Base-by-base conservation (phyloP, 2,329 filamentous ascomycete species). In the Clarireedia hainanense region DNA sequence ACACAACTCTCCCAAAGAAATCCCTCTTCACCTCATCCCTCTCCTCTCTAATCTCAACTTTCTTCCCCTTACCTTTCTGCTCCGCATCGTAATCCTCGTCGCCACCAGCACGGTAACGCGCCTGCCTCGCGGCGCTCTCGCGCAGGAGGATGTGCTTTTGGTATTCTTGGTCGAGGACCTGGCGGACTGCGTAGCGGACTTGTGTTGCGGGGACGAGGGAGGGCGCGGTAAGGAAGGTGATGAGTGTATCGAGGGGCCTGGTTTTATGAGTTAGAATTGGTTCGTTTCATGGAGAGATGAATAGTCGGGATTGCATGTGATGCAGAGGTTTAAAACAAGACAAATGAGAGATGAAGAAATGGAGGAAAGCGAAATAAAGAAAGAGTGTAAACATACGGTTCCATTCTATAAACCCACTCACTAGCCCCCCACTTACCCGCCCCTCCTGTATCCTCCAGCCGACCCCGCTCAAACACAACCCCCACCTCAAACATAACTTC, bases 141-240 rank as follows among this genome's bases (percentile, higher is more conserved):
- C 86, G 84, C 36, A 83, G 75, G 30, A 80, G 74, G 12, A 85
- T 80, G 48, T 89, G 86, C 66, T 87, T 89, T 58, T 82, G 83
- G 64, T 92, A 88, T 70, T 97, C 92, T 69, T 94, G 89, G 66
- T 96, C 91, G 1, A 99, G 79, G 7, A 96, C 91, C 70, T 96
- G 92, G 23, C 94, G 85, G 5, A 99, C 86, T 1, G 92, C 92
- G 67, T 90, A 99, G n/a, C 94, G 83, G 0, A 89, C 89, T 0
- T 89, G 90, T 0, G 83, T 84, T 2, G 81, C 80, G 39, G 77
- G 74, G 15, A 80, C 73, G 4, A 78, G 73, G 2, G 68, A 73
- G 4, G 81, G 74, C 2, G 79, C 80, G 0, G 89, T 89, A 63
- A 89, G 84, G 64, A 89, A 97, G 0, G 80, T 79, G 1, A 86